phyloP scores from a whole-genome alignment of 2,329 filamentous ascomycete species.

The Calonectria leucothoes region DNA sequence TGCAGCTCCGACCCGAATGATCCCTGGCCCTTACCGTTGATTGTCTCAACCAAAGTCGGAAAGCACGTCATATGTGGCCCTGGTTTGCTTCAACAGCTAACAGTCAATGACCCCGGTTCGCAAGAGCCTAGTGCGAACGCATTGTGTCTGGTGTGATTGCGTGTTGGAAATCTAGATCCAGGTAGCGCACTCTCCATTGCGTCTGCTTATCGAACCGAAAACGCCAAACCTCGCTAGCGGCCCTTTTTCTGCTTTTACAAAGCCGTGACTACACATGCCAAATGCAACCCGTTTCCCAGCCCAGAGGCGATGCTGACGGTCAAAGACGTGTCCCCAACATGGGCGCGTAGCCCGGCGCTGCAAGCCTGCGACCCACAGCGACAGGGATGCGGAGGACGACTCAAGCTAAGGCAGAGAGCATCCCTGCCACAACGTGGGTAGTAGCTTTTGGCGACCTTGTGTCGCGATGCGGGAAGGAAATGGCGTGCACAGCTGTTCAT shows the following conservation, averaged over 20 bases:
- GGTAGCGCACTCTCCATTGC: too few relatives aligned
- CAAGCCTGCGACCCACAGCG: conserved; percentile 4
- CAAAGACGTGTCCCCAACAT: background rate
- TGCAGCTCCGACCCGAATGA: background rate
- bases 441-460: conserved; percentile 1
- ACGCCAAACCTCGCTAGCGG: background rate
- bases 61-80: conserved; percentile 20
- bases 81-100: conserved; percentile 12
- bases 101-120: conserved; percentile 5
- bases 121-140: conserved; percentile 15
- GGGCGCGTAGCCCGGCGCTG: background rate
- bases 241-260: background rate
- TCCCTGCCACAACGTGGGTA: conserved; percentile 14
- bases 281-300: background rate
- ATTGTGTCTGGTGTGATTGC: conserved; percentile 11
- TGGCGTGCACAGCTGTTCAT: conserved; percentile 33
- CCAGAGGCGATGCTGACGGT: background rate
- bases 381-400: background rate
- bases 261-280: conserved; percentile 2
- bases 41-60: background rate
- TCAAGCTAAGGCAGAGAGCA: background rate
- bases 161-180: conserved; percentile 11
- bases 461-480: conserved; percentile 23
- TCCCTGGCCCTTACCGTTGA: conserved; percentile 8
- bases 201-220: background rate